Conservation (phyloP, 192 early-diverging fungal genomes). For the Backusella luteola region DNA sequence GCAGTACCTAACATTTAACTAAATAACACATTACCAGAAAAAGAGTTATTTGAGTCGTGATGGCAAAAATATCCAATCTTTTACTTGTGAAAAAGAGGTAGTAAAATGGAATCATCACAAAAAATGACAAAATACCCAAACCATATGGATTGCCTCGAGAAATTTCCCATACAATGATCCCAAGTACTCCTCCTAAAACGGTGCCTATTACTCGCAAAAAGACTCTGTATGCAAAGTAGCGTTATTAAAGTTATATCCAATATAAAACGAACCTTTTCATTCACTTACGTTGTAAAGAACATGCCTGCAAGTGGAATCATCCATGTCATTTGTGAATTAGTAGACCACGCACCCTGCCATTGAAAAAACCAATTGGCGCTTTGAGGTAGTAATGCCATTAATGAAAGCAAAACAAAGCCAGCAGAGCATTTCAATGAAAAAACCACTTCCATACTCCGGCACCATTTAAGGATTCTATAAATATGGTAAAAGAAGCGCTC, state of each 20-base stretch:
- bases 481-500: conserved; percentile 29
- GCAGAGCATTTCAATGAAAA: conserved; percentile 30
- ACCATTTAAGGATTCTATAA: conserved; percentile 21
- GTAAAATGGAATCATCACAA: conserved; percentile 24
- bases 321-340: conserved; percentile 26
- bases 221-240: not conserved
- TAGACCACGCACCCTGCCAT: conserved; percentile 32
- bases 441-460: conserved; percentile 16
- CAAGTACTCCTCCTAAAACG: conserved; percentile 12
- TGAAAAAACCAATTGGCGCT: conserved; percentile 16
- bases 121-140: conserved; percentile 22
- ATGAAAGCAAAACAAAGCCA: conserved; percentile 18
- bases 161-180: conserved; percentile 32
- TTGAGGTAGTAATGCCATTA: conserved; percentile 20
- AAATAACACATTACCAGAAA: conserved; percentile 14
- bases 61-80: not conserved
- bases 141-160: conserved; percentile 28
- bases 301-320: conserved; percentile 32
- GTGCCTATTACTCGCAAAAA: conserved; percentile 21
- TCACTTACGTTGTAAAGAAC: conserved; percentile 26
- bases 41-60: conserved; percentile 26
- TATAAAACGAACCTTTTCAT: not conserved
- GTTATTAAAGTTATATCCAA: not conserved
- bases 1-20: no score
- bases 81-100: conserved; percentile 22